Conservation (phyloP, 768 basidiomycete genomes). For the Lanmaoa pseudosensibilis region DNA sequence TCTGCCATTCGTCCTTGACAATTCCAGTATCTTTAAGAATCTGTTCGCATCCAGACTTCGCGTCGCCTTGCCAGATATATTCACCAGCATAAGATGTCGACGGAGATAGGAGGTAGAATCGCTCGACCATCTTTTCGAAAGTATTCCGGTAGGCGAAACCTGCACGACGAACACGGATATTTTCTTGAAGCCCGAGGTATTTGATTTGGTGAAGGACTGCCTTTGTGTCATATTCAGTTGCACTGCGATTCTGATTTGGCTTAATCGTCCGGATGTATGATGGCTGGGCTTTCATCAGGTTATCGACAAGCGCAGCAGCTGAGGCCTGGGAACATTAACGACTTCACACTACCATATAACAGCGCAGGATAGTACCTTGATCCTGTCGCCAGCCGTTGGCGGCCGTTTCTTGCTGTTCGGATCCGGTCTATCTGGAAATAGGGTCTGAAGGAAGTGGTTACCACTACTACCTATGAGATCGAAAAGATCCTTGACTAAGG, state of each 20-base stretch:
- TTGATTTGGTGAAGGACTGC: conserved; percentile 99
- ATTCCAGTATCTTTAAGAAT: conserved; percentile 97
- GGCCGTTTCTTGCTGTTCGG: conserved; percentile 97
- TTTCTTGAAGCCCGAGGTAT: conserved; percentile 97
- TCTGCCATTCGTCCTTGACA: conserved; percentile 97
- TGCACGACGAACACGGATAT: conserved; percentile 94
- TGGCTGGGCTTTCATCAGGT: conserved; percentile 95
- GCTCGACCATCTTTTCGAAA: conserved; percentile 98
- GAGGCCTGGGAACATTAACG: conserved; percentile 53
- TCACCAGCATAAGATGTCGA: conserved; percentile 98
- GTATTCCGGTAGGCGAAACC: conserved; percentile 98
- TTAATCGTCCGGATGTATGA: conserved; percentile 99
- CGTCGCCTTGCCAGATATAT: conserved; percentile 92
- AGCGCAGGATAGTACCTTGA: conserved; percentile 60
- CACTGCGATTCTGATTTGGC: conserved; percentile 94
- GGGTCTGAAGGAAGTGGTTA: conserved; percentile 80
- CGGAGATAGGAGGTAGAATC: conserved; percentile 94
- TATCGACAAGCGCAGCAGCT: conserved; percentile 95
- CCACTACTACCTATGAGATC: conserved; percentile 81
- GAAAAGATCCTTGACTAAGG: conserved; percentile 89
- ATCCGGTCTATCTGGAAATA: conserved; percentile 95
- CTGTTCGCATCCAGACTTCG: conserved; percentile 87
- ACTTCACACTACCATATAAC: background rate
- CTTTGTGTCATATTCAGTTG: conserved; percentile 89
- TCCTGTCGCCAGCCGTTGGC: conserved; percentile 96